These are phyloP conservation scores for Batrachochytrium dendrobatidis DNA, from an alignment of 371 early-diverging fungal species.

Conservation along the genomic window DNA sequence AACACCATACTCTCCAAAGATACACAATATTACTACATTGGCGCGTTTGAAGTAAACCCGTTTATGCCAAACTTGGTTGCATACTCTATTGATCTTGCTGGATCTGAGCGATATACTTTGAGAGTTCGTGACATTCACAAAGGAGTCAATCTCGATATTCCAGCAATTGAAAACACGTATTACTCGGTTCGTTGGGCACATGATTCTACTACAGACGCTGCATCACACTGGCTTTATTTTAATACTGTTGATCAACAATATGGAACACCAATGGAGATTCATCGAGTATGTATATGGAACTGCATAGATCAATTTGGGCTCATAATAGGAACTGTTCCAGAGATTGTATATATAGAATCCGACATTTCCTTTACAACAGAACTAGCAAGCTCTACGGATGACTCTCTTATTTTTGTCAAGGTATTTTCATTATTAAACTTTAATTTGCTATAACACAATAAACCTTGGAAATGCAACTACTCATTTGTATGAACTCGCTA, in stretches of 20 bases:
- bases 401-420: slow-evolving; percentile 17
- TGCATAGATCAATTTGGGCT: slow-evolving; percentile 3
- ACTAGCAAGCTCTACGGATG: slow-evolving; percentile 17
- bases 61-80: slow-evolving; percentile 23
- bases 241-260: slow-evolving; percentile 31
- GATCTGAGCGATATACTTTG: slow-evolving; percentile 36
- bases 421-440: slow-evolving; percentile 14
- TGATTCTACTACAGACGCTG: neutral
- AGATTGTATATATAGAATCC: slow-evolving; percentile 37
- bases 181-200: slow-evolving; percentile 42
- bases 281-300: slow-evolving; percentile 18
- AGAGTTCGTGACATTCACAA: slow-evolving; percentile 10
- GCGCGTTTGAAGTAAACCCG: slow-evolving; percentile 29
- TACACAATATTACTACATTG: slow-evolving; percentile 13
- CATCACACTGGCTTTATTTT: slow-evolving; percentile 30
- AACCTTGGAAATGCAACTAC: neutral
- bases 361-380: slow-evolving; percentile 32
- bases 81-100: slow-evolving; percentile 33
- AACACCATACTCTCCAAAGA: slow-evolving; percentile 7
- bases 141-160: neutral
- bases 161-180: neutral
- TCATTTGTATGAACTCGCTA: neutral
- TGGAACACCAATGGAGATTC: slow-evolving; percentile 35
- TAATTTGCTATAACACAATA: neutral
- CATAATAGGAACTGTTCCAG: slow-evolving; percentile 5